Percentiles rank a stretch among this genome's conserved stretches.
These are phyloP conservation scores for Colletotrichum tanaceti DNA, from an alignment of 2,329 filamentous ascomycete species.

Conservation along the genomic window DNA sequence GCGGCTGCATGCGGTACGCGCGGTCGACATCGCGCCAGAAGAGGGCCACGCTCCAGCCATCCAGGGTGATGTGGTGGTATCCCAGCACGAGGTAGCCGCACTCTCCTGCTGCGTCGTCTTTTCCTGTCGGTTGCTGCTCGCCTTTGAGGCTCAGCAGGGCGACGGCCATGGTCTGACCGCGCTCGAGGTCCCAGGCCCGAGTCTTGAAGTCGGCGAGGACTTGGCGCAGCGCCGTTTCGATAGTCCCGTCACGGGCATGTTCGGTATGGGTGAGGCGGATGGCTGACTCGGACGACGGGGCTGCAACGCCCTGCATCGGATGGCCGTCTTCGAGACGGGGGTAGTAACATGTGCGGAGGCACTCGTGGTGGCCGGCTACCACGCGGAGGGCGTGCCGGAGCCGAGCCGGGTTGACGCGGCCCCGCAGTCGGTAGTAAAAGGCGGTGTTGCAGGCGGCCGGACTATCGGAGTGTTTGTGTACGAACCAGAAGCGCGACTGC, in stretches of 20 bases:
- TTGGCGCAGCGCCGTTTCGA: too few species aligned
- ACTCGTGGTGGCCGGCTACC: neutral
- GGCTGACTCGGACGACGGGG: neutral
- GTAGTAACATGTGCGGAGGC: neutral
- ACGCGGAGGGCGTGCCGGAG: neutral
- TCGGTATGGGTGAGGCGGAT: too few species aligned
- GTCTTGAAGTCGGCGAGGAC: too few species aligned
- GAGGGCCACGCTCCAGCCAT: neutral
- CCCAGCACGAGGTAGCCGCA: too few species aligned
- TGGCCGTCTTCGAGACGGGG: slow-evolving; percentile 4
- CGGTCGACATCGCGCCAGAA: slow-evolving; percentile 1
- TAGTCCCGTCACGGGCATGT: too few species aligned
- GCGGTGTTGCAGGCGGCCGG: too few species aligned
- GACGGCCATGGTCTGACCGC: neutral
- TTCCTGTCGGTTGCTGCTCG: neutral
- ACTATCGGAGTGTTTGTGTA: too few species aligned
- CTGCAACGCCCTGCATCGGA: neutral
- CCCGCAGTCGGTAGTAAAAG: too few species aligned
- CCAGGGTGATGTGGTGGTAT: slow-evolving; percentile 7
- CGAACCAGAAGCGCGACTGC: too few species aligned
- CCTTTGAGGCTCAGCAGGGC: neutral
- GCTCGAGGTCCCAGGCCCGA: too few species aligned
- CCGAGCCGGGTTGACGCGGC: too few species aligned
- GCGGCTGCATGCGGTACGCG: neutral
- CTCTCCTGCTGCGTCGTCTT: neutral